Conservation (phyloP, 495 filamentous ascomycete genomes). For the Trichoderma erinaceum region DNA sequence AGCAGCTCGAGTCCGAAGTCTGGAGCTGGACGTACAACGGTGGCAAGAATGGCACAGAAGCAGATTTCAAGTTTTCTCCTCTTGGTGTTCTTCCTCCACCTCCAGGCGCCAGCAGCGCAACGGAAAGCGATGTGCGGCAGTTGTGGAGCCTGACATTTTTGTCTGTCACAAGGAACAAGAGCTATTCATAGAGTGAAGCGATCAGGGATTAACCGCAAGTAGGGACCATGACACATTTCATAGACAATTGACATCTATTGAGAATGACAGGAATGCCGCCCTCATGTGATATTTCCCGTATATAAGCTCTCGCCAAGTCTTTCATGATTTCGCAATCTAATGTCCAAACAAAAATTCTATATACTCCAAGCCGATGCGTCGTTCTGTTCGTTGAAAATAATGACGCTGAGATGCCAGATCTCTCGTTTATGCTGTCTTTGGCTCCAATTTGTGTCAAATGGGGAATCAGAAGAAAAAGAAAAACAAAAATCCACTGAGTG, state of each 20-base stretch:
- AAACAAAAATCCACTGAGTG: not conserved
- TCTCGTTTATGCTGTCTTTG: not conserved
- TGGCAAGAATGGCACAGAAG: conserved; percentile 19
- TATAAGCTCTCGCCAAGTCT: not conserved
- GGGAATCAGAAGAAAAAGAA: not conserved
- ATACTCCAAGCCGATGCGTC: not conserved
- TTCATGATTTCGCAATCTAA: conserved; percentile 7
- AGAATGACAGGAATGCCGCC: not conserved
- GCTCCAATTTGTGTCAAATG: not conserved
- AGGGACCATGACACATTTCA: not conserved
- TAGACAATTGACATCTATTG: not conserved
- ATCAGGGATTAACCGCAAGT: not conserved
- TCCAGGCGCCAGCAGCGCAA: conserved; percentile 28
- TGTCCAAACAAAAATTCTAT: not conserved
- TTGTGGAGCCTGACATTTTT: conserved; percentile 54
- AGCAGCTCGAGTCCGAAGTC: conserved; percentile 51
- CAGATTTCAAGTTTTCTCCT: conserved; percentile 41
- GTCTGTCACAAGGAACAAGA: conserved; percentile 29
- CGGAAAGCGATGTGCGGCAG: conserved; percentile 47
- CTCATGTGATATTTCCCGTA: not conserved
- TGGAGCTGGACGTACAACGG: conserved; percentile 56
- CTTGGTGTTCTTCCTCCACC: conserved; percentile 49
- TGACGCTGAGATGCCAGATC: conserved; percentile 8
- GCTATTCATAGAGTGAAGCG: not conserved
- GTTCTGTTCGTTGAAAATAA: not conserved